Conservation (phyloP, 257 asterid genomes). For the Cruciata laevipes region DNA sequence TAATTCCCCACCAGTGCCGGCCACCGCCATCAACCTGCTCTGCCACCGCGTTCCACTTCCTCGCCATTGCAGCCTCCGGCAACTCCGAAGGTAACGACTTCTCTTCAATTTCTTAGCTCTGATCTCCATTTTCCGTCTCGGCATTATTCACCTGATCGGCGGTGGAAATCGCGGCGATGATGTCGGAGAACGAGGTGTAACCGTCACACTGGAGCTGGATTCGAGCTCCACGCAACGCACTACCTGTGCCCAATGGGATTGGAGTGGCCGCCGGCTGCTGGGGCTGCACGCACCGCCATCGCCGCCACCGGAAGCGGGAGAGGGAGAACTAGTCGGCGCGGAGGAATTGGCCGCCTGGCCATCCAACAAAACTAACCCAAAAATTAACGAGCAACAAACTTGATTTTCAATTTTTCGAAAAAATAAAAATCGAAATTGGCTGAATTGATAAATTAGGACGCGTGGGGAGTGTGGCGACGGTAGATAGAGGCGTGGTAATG, state of each 20-base stretch:
- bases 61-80: neutral
- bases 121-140: slow-evolving; percentile 14
- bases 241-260: slow-evolving; percentile 58
- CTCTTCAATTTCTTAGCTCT: neutral
- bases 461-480: no score
- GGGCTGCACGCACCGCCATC: slow-evolving; percentile 33
- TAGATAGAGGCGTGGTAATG: neutral
- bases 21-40: slow-evolving; percentile 5
- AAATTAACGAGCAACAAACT: neutral
- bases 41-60: slow-evolving; percentile 1
- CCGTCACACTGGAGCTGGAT: slow-evolving; percentile 18
- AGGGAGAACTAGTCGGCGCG: slow-evolving; percentile 15
- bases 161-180: slow-evolving; percentile 14
- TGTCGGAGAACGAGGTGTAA: slow-evolving; percentile 28
- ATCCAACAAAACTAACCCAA: neutral
- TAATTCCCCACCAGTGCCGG: slow-evolving; percentile 3
- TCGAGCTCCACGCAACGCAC: slow-evolving; percentile 58
- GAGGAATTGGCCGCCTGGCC: slow-evolving; percentile 31
- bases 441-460: no score
- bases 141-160: slow-evolving; percentile 23
- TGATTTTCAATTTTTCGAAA: neutral
- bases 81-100: slow-evolving; percentile 1
- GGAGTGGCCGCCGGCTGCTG: slow-evolving; percentile 28
- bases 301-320: slow-evolving; percentile 9
- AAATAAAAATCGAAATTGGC: neutral